Conservation (phyloP, 2,329 filamentous ascomycete species). For the Epichloe baconii region DNA sequence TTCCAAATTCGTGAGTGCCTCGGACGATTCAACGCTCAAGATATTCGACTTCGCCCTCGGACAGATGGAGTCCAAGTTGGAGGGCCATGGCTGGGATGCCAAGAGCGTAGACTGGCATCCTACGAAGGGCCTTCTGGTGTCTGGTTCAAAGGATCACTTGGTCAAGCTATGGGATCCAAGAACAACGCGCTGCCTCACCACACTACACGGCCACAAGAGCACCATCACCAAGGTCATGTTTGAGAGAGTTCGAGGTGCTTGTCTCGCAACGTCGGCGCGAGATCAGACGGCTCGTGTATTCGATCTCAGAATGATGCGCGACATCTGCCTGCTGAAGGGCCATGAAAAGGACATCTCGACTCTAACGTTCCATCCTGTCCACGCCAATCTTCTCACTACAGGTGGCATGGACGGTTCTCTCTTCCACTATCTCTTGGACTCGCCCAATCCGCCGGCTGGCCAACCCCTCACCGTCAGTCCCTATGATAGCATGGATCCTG, state of each 20-base stretch:
- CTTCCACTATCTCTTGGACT: constrained; percentile 89
- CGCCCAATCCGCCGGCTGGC: constrained; percentile 73
- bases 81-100: constrained; percentile 95
- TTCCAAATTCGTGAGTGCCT: constrained; percentile 89
- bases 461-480: constrained; percentile 61
- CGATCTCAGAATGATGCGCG: constrained; percentile 95
- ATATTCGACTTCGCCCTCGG: constrained; percentile 93
- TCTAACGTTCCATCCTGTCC: constrained; percentile 84
- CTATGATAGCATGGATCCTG: constrained; percentile 72
- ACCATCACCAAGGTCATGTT: constrained; percentile 89
- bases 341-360: constrained; percentile 96
- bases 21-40: constrained; percentile 84
- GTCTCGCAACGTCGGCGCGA: constrained; percentile 82
- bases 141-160: constrained; percentile 92
- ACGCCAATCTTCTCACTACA: constrained; percentile 77
- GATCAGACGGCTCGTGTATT: constrained; percentile 91
- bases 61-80: constrained; percentile 67
- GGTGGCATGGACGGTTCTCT: constrained; percentile 83
- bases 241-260: constrained; percentile 69
- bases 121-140: constrained; percentile 83
- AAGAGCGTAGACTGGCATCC: constrained; percentile 98
- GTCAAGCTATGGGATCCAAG: constrained; percentile 99
- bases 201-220: constrained; percentile 92
- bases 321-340: constrained; percentile 83
- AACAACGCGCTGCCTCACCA: constrained; percentile 78